Evolutionary conservation across 768 basidiomycete species (phyloP).

Genomic region (Solioccasus polychromus): DNA sequence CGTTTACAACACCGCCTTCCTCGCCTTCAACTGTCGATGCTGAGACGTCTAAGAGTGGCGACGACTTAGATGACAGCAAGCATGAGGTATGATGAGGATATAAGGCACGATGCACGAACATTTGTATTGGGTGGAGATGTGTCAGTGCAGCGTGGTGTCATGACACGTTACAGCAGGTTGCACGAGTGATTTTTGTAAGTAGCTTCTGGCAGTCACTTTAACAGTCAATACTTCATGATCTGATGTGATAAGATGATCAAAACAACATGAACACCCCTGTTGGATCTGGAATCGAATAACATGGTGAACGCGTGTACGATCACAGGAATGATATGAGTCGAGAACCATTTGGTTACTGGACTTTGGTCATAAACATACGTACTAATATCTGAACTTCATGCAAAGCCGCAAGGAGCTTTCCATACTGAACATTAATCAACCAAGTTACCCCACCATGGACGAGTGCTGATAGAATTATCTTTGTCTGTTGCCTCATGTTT

Average conservation of each 20-base stretch:
- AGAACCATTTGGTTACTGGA: constrained; percentile 3
- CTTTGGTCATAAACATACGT: constrained; percentile 18
- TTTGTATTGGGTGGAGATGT: constrained; percentile 13
- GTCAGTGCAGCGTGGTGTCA: constrained; percentile 3
- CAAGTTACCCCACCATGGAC: neutral
- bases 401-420: constrained; percentile 21
- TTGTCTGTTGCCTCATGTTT: constrained; percentile 21
- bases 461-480: constrained; percentile 6
- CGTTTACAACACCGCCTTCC: constrained; percentile 30
- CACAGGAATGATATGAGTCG: neutral
- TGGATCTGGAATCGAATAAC: constrained; percentile 10
- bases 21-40: constrained; percentile 19
- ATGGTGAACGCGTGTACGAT: constrained; percentile 23
- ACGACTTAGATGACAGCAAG: constrained; percentile 5
- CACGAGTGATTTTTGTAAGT: constrained; percentile 10
- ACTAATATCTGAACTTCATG: constrained; percentile 7
- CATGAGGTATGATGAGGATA: constrained; percentile 10
- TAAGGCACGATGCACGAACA: constrained; percentile 3
- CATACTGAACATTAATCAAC: constrained; percentile 5
- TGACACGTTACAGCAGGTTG: constrained; percentile 3
- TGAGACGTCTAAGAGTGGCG: constrained; percentile 11
- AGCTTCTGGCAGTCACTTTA: constrained; percentile 9
- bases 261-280: too few relatives aligned
- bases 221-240: constrained; percentile 22
- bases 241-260: constrained; percentile 21